phyloP scores from a whole-genome alignment of 2,329 filamentous ascomycete species.

The Alternaria burnsii region DNA sequence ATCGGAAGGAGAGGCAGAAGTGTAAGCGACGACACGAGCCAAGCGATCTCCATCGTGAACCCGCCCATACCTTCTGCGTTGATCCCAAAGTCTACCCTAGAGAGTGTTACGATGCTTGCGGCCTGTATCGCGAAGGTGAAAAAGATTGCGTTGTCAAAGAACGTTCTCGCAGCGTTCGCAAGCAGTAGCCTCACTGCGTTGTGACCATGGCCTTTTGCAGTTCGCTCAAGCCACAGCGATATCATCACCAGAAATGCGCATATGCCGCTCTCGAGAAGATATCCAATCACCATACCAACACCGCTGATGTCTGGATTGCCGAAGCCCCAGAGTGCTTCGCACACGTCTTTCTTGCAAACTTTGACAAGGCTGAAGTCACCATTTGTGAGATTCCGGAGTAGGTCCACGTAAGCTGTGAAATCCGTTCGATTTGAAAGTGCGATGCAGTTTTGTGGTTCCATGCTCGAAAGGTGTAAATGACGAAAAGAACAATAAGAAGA shows the following conservation, averaged over 20 bases:
- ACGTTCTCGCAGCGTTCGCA: constrained; percentile 14
- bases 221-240: not conserved
- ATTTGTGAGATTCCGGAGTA: constrained; percentile 16
- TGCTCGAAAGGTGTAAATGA: not conserved
- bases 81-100: constrained; percentile 29
- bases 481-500: not conserved
- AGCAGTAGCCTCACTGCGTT: not conserved
- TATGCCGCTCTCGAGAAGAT: constrained; percentile 29
- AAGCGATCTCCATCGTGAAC: constrained; percentile 32
- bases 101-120: constrained; percentile 30
- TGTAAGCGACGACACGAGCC: constrained; percentile 28
- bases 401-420: constrained; percentile 26
- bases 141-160: constrained; percentile 30
- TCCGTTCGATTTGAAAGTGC: constrained; percentile 9
- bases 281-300: constrained; percentile 32
- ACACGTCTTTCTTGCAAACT: constrained; percentile 27
- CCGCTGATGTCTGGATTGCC: constrained; percentile 37
- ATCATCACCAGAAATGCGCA: constrained; percentile 5
- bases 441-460: not conserved
- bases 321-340: constrained; percentile 31
- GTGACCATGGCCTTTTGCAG: not conserved
- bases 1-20: constrained; percentile 29
- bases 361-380: constrained; percentile 23
- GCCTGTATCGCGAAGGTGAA: constrained; percentile 34
- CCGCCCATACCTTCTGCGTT: constrained; percentile 31